Percentiles rank a stretch among this genome's conserved stretches.
Evolutionary conservation across 2,329 filamentous ascomycete species (phyloP).

Genomic region (Colletotrichum tropicicola): DNA sequence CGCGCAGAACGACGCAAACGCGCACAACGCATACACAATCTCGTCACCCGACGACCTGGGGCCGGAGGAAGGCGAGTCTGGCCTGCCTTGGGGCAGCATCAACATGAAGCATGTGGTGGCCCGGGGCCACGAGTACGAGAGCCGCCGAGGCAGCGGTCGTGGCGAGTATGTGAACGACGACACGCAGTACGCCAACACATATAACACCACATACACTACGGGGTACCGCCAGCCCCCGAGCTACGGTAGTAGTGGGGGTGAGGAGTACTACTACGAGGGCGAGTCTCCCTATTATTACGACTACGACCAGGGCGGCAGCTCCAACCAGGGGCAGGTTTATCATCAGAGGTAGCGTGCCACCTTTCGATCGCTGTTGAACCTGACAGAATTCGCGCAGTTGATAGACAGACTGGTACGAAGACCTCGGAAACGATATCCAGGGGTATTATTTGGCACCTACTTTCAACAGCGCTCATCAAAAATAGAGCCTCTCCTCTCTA

Average conservation of each 20-base stretch:
- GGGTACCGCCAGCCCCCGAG: slow-evolving; percentile 37
- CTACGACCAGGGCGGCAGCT: slow-evolving; percentile 28
- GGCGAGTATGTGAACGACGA: slow-evolving; percentile 48
- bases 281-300: slow-evolving; percentile 32
- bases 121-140: slow-evolving; percentile 59
- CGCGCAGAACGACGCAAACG: slow-evolving; percentile 68
- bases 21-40: slow-evolving; percentile 70
- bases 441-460: background rate
- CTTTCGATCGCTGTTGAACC: background rate
- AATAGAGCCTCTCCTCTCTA: background rate
- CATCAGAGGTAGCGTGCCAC: background rate
- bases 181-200: slow-evolving; percentile 37
- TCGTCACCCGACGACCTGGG: slow-evolving; percentile 66
- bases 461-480: background rate
- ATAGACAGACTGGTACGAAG: background rate
- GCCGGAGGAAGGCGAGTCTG: slow-evolving; percentile 64
- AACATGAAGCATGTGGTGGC: slow-evolving; percentile 65
- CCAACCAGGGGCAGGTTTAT: background rate
- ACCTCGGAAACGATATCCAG: too few species aligned
- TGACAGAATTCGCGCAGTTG: background rate
- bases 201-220: slow-evolving; percentile 22
- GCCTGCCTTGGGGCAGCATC: slow-evolving; percentile 77
- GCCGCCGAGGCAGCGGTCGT: slow-evolving; percentile 51
- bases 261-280: slow-evolving; percentile 45
- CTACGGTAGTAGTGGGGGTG: slow-evolving; percentile 43